Conservation (phyloP, 2,329 filamentous ascomycete genomes). For the Claviceps citrina region DNA sequence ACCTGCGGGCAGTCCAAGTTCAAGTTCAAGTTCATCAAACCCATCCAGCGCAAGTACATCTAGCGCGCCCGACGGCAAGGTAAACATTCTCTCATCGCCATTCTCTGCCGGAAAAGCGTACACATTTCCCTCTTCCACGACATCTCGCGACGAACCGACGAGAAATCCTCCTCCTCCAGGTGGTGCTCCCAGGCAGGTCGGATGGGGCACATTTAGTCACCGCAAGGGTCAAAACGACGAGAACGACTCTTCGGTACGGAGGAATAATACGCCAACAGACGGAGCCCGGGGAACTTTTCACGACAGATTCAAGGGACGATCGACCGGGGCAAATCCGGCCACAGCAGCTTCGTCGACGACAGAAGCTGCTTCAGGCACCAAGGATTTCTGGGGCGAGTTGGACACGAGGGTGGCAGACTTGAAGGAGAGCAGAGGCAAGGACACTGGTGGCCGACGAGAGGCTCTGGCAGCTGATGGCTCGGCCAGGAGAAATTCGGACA, state of each 20-base stretch:
- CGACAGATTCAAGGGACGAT: background rate
- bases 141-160: background rate
- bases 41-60: background rate
- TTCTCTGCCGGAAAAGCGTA: background rate
- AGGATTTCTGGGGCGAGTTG: conserved; percentile 15
- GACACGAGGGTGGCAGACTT: conserved; percentile 10
- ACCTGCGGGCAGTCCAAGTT: conserved; percentile 8
- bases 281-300: background rate
- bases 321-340: background rate
- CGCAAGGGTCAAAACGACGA: conserved; percentile 10
- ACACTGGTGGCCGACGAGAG: background rate
- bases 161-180: conserved; percentile 2
- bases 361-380: background rate
- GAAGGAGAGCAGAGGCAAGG: conserved; percentile 5
- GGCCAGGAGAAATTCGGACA: background rate
- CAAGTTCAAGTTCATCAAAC: background rate
- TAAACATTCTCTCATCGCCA: conserved; percentile 1
- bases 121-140: no score
- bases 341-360: background rate
- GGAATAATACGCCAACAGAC: conserved; percentile 8
- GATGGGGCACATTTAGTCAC: conserved; percentile 12
- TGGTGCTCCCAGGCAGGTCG: conserved; percentile 5
- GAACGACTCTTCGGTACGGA: conserved; percentile 8
- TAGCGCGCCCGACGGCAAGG: background rate
- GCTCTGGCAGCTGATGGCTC: background rate